Conservation (phyloP, 306 rosid genomes). For the Cucurbita pepo region DNA sequence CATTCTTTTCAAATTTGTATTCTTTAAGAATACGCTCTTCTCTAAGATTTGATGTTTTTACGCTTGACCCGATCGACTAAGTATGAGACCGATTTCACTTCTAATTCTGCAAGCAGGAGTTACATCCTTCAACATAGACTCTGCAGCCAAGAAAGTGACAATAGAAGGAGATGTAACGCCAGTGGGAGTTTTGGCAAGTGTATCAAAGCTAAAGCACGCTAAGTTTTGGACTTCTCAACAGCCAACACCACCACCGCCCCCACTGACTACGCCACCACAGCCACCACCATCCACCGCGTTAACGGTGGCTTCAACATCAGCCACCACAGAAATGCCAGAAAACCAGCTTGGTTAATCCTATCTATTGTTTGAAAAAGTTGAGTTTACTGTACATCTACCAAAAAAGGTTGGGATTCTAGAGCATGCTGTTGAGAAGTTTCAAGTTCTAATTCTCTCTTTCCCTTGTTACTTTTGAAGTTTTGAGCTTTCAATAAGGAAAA, state of each 20-base stretch:
- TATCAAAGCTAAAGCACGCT: conserved; percentile 10
- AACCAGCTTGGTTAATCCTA: background rate
- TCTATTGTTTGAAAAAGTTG: background rate
- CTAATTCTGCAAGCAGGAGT: conserved; percentile 2
- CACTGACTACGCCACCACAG: background rate
- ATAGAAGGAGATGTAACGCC: conserved; percentile 8
- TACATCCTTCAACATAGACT: conserved; percentile 9
- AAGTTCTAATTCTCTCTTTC: background rate
- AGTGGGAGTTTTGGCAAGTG: conserved; percentile 5
- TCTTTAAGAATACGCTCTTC: background rate
- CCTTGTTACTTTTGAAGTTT: background rate
- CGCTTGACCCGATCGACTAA: too few relatives aligned
- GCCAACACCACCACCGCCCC: background rate
- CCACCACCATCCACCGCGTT: background rate
- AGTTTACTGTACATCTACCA: background rate
- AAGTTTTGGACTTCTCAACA: conserved; percentile 5
- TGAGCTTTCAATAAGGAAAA: background rate
- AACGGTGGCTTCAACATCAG: background rate
- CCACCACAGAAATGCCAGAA: background rate
- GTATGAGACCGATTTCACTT: background rate
- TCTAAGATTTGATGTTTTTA: background rate
- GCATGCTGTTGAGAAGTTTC: background rate
- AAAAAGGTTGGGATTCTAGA: background rate
- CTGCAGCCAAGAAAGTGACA: conserved; percentile 9
- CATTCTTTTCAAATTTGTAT: too few relatives aligned